phyloP scores from a whole-genome alignment of 2,329 filamentous ascomycete genomes.

The Dothidotthia symphoricarpi region DNA sequence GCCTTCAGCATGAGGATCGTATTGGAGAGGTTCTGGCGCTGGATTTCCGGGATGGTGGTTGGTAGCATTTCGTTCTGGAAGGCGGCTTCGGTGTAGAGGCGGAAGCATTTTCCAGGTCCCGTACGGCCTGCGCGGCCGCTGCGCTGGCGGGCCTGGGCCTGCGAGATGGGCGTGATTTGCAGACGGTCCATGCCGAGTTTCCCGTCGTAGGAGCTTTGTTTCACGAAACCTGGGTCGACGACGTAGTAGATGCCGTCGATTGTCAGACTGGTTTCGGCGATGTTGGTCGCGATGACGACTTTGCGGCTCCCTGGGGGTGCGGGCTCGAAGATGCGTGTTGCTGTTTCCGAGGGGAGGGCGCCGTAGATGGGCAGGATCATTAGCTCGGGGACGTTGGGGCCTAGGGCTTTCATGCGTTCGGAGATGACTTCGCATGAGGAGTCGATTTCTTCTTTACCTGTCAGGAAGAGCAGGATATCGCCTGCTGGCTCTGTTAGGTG shows the following conservation, averaged over 20 bases:
- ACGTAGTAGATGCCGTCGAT: conserved; percentile 98
- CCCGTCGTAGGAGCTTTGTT: conserved; percentile 94
- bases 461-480: conserved; percentile 95
- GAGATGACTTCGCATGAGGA: conserved; percentile 88
- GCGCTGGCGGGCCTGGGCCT: conserved; percentile 93
- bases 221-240: conserved; percentile 94
- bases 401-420: conserved; percentile 94
- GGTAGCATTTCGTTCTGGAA: conserved; percentile 97
- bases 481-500: conserved; percentile 88
- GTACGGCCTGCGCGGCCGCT: conserved; percentile 91
- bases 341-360: conserved; percentile 87
- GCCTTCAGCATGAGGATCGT: conserved; percentile 98
- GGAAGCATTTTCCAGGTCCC: conserved; percentile 85
- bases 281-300: conserved; percentile 97
- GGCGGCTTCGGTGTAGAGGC: conserved; percentile 90
- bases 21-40: conserved; percentile 85
- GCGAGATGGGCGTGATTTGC: conserved; percentile 92
- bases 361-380: conserved; percentile 96
- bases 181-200: conserved; percentile 98
- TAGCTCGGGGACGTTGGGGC: conserved; percentile 84
- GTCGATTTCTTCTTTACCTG: conserved; percentile 97
- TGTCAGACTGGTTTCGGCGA: conserved; percentile 95
- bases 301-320: conserved; percentile 83
- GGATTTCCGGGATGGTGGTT: conserved; percentile 93
- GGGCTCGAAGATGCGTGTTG: conserved; percentile 91